Evolutionary conservation across 257 asterid genomes (phyloP).

Genomic region (Solanum pennellii): DNA sequence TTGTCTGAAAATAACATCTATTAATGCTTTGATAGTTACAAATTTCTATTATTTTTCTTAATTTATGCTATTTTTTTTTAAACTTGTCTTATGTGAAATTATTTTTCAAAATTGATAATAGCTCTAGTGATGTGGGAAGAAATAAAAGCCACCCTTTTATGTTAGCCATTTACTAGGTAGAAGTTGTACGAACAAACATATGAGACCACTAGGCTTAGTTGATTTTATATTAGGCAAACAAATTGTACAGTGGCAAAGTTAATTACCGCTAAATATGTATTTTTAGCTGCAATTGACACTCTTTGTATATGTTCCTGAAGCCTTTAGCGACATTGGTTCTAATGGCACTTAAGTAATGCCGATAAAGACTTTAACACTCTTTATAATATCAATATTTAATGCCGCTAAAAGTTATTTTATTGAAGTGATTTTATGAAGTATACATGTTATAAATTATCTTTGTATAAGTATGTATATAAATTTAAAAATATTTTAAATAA

Average conservation of each 20-base stretch:
- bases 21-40: neutral
- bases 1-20: neutral
- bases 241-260: neutral
- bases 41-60: neutral
- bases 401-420: no score
- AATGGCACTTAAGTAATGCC: no score
- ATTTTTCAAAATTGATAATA: neutral
- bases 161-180: neutral
- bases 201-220: neutral
- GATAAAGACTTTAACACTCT: no score
- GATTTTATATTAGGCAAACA: neutral
- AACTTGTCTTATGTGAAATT: neutral
- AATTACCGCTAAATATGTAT: no score
- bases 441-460: no score
- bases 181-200: neutral
- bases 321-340: no score
- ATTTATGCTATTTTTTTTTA: neutral
- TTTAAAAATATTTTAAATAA: no score
- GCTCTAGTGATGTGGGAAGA: neutral
- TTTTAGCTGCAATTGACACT: no score
- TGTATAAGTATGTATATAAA: no score
- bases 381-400: no score
- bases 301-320: no score
- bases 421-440: accelerated
- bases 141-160: neutral